Conservation (phyloP, 108 stramenopile species). For the Parietichytrium sp. region DNA sequence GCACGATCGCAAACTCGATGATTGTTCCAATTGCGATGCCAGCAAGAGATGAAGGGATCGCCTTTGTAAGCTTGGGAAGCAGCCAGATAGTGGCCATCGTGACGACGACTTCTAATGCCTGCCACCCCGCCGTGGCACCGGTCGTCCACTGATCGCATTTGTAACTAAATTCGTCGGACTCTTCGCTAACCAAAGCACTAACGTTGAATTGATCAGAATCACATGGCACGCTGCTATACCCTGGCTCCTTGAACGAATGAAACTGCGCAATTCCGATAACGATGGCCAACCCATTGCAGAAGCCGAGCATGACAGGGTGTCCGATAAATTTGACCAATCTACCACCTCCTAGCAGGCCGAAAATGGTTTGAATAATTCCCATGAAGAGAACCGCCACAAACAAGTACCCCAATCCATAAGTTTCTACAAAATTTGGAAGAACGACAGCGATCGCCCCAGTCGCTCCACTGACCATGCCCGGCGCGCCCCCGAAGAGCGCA, state of each 20-base stretch:
- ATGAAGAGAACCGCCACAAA: constrained; percentile 74
- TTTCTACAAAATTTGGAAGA: constrained; percentile 69
- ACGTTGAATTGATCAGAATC: not conserved
- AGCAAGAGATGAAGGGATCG: constrained; percentile 42
- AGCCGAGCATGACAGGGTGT: constrained; percentile 85
- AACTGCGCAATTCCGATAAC: constrained; percentile 84
- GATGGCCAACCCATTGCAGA: constrained; percentile 82
- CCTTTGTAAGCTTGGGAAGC: constrained; percentile 32
- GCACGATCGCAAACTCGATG: constrained; percentile 52
- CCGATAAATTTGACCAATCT: constrained; percentile 77
- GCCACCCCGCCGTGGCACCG: constrained; percentile 19
- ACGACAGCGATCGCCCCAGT: constrained; percentile 80
- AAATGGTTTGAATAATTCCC: constrained; percentile 70
- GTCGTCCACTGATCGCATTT: not conserved
- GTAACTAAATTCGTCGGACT: not conserved
- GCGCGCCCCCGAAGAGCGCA: constrained; percentile 73
- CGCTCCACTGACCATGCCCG: constrained; percentile 79
- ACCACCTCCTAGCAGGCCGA: constrained; percentile 67
- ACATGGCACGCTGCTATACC: not conserved
- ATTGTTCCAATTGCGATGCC: constrained; percentile 48
- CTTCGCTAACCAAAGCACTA: not conserved
- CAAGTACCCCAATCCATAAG: constrained; percentile 72
- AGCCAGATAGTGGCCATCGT: constrained; percentile 46
- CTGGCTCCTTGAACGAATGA: constrained; percentile 64
- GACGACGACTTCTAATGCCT: constrained; percentile 40